Evolutionary conservation across 768 basidiomycete species (phyloP), one percentile per base, ranked within the genome.

Genomic region (Lentinula detonsa): DNA sequence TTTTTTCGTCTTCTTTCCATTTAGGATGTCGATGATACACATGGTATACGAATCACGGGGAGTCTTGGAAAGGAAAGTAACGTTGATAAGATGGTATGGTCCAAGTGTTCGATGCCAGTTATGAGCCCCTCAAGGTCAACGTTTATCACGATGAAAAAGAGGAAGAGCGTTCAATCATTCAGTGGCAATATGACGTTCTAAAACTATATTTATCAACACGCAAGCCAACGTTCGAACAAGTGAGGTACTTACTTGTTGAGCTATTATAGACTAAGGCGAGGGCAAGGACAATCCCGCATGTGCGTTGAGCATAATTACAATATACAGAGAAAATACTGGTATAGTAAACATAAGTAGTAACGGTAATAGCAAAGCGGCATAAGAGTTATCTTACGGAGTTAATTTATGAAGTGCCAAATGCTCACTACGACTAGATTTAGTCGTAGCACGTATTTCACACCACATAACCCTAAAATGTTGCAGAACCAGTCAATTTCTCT

Each of bases 401-500:
- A 23, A 23, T 2, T 39, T 8, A 39, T 39, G 13, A 39, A 39
- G 9, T 13, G 3, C 7, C 45, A 5, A 46, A 46, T 46, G 4
- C 45, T n/a, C 21, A 46, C 45, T 16, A 46, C n/a, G 15, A 18
- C 45, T 46, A 16, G 2, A 2, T 33, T 18, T 10, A 33, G 8
- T 31, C 31, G 13, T 28, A 28, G 13, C 16, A 15, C 21, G n/a
- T 21, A 23, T 11, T 3, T 33, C 39, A 59, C 16, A 59, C 57
- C 35, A 59, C 57, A 40, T 48, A 59, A 18, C 57, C 57, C 57
- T 59, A 31, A 49, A 9, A 59, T n/a, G 10, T 31, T 49, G n/a
- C 8, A 10, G 13, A 39, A 3, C 18, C 57, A 23, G 18, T n/a
- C 1, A 23, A 9, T 15, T 39, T 10, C 7, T 5, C 18, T 8